Percentiles rank a stretch among this genome's conserved stretches.
Conservation (phyloP, 305 asterid genomes). For the Fraxinus angustifolia region DNA sequence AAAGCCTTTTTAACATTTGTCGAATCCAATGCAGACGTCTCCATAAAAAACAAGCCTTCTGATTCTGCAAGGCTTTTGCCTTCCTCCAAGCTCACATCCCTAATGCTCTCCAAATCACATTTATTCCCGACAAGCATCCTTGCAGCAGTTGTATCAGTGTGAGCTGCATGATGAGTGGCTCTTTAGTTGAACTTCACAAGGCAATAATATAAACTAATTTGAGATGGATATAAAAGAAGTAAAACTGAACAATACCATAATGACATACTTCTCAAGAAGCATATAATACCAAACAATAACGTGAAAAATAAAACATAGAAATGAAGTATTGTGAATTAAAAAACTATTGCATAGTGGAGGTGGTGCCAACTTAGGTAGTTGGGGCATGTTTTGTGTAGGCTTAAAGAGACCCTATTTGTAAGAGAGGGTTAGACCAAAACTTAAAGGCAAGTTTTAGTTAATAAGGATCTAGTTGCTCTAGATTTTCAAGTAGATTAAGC, state of each 20-base stretch:
- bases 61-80: conserved; percentile 80
- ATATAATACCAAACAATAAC: neutral
- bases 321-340: neutral
- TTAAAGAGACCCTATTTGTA: neutral
- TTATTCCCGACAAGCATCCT: conserved; percentile 81
- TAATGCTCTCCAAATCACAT: conserved; percentile 63
- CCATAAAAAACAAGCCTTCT: conserved; percentile 80
- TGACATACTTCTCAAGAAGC: neutral
- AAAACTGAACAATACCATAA: neutral
- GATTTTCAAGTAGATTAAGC: neutral
- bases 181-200: neutral
- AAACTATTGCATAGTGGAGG: neutral
- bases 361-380: neutral
- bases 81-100: conserved; percentile 71
- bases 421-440: neutral
- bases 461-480: neutral
- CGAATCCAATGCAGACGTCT: conserved; percentile 77
- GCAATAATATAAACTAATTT: neutral
- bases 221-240: neutral
- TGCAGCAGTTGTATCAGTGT: conserved; percentile 69
- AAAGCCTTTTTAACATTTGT: conserved; percentile 71
- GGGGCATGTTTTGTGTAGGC: neutral
- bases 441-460: neutral
- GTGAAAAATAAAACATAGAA: neutral
- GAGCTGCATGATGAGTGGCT: conserved; percentile 47